Percentiles rank a stretch among this genome's conserved stretches.
These are phyloP conservation scores for Cutaneotrichosporon cutaneum DNA, from an alignment of 1,284 basidiomycete genomes.

Conservation along the genomic window DNA sequence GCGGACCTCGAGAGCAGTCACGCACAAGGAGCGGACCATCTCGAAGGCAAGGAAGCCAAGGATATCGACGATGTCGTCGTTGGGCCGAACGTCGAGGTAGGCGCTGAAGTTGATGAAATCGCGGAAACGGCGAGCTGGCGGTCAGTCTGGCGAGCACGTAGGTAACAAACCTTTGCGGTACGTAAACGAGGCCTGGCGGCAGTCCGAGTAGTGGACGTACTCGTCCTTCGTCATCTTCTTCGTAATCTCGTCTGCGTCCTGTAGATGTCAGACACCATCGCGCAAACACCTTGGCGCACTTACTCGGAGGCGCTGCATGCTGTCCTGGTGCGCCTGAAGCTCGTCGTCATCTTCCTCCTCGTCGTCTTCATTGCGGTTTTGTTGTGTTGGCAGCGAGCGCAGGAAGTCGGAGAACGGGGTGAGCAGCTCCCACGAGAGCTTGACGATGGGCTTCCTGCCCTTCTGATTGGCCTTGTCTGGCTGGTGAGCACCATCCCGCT, in stretches of 20 bases:
- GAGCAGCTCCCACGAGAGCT: conserved; percentile 92
- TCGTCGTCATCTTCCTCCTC: conserved; percentile 96
- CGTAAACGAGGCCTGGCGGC: conserved; percentile 94
- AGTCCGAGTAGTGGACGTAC: conserved; percentile 96
- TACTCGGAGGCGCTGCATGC: conserved; percentile 78
- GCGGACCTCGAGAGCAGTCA: conserved; percentile 73
- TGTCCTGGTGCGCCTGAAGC: conserved; percentile 92
- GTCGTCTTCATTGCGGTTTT: conserved; percentile 61
- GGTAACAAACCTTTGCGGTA: conserved; percentile 79
- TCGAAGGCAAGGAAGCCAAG: conserved; percentile 96
- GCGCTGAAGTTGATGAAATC: conserved; percentile 91
- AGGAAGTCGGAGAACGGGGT: conserved; percentile 87
- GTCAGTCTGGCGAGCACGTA: not conserved
- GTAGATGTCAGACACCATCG: not conserved
- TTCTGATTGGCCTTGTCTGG: conserved; percentile 76
- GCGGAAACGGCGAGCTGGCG: conserved; percentile 81
- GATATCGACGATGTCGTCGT: conserved; percentile 94
- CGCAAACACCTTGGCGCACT: conserved; percentile 18
- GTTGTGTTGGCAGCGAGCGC: conserved; percentile 47
- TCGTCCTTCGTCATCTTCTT: conserved; percentile 94
- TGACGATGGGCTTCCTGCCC: conserved; percentile 89
- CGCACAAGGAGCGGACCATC: conserved; percentile 88
- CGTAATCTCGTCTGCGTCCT: conserved; percentile 94
- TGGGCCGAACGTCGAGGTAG: conserved; percentile 84
- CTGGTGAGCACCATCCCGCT: not conserved